Base-by-base conservation (phyloP, 768 basidiomycete genomes). In the Phlebiopsis gigantea region DNA sequence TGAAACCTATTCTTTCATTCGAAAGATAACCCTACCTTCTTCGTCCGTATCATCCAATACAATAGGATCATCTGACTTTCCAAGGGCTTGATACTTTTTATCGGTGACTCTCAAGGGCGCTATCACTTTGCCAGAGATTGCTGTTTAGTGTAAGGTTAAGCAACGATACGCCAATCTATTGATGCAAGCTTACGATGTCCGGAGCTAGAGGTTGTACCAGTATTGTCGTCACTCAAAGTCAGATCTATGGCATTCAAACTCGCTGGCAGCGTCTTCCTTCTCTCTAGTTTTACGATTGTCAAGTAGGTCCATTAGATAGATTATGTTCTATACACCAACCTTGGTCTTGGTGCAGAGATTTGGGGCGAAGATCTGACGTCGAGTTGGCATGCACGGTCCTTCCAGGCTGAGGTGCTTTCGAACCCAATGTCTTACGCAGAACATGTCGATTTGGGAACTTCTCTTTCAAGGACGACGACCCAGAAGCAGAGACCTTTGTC, bases 1-100 rank as follows among this genome's bases (percentile, higher is more conserved):
- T n/a, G n/a, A n/a, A n/a, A n/a, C n/a, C n/a, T n/a, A n/a, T n/a
- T n/a, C n/a, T n/a, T n/a, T n/a, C n/a, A n/a, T n/a, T n/a, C n/a
- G n/a, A n/a, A n/a, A n/a, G n/a, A 24, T 15, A 53, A 8, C 39
- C 24, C 39, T 56, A 56, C 55, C 45, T 10, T 49, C 56, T 5
- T 51, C 48, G 6, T 57, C 56, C 4, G 46, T 41, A 29, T 57
- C 56, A 4, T 46, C 41, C 10, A 57, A 17, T 15, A 48, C 47
- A 22, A 57, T 57, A 2, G 48, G 47, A 24, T 56, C 15, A 24
- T 56, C 55, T 24, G 22, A 17, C 21, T 39, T 39, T 10, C 50
- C 31, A 14, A 19, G 19, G 5, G 19, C 10, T 19, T 8, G 29
- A 26, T 39, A 48, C 21, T 51, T 51, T 9, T 41, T 51, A 12